Conservation (phyloP, 805 yeast species). For the Vanderwaltozyma polyspora region DNA sequence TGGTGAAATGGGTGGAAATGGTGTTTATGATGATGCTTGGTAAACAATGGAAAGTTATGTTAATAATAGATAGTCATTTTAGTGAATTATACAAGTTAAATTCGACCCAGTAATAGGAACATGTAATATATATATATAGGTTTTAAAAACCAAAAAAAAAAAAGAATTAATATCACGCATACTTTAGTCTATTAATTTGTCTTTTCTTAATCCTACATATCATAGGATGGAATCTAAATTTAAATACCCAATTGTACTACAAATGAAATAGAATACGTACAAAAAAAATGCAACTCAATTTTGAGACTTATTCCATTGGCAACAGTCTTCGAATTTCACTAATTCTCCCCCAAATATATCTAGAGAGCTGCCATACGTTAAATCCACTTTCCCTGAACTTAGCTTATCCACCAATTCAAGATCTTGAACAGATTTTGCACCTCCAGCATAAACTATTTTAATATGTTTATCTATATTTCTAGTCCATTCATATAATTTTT, state of each 20-base stretch:
- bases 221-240: too few relatives aligned
- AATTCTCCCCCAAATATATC: slow-evolving; percentile 89
- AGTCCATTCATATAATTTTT: slow-evolving; percentile 67
- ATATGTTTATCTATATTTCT: slow-evolving; percentile 30
- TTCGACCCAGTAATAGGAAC: too few relatives aligned
- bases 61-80: too few relatives aligned
- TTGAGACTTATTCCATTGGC: slow-evolving; percentile 69
- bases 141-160: too few relatives aligned
- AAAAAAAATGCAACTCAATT: too few relatives aligned
- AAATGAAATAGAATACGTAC: too few relatives aligned
- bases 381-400: slow-evolving; percentile 75
- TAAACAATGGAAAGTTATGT: slow-evolving; percentile 6
- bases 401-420: slow-evolving; percentile 51
- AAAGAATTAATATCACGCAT: too few relatives aligned
- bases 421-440: slow-evolving; percentile 70
- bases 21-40: slow-evolving; percentile 29
- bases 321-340: slow-evolving; percentile 67
- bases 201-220: too few relatives aligned
- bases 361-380: slow-evolving; percentile 85
- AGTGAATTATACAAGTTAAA: too few relatives aligned
- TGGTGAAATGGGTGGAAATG: slow-evolving; percentile 16
- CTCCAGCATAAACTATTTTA: slow-evolving; percentile 92
- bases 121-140: too few relatives aligned
- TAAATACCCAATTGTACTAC: too few relatives aligned
- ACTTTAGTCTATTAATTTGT: too few relatives aligned